phyloP scores from a whole-genome alignment of 2,329 filamentous ascomycete species.

The Didymella pinodella region DNA sequence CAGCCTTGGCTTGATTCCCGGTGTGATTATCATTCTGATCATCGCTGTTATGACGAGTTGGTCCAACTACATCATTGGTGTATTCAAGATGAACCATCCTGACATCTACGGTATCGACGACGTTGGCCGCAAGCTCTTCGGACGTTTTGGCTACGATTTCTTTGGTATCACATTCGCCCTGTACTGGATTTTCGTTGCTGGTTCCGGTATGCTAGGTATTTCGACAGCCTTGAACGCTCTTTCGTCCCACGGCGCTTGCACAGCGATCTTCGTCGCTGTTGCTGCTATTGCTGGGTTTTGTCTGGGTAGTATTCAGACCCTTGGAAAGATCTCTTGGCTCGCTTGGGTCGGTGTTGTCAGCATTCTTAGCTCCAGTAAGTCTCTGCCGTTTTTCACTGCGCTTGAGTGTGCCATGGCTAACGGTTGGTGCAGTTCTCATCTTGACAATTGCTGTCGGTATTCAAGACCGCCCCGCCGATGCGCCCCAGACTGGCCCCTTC shows the following conservation, averaged over 20 bases:
- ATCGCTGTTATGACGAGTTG: conserved; percentile 58
- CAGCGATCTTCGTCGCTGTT: conserved; percentile 69
- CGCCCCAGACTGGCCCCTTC: conserved; percentile 32
- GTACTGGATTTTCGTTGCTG: conserved; percentile 66
- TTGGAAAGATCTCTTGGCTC: conserved; percentile 36
- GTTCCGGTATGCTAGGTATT: conserved; percentile 70
- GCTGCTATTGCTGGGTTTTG: conserved; percentile 63
- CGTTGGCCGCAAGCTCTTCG: conserved; percentile 63
- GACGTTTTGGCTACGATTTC: conserved; percentile 60
- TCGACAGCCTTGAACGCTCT: conserved; percentile 54
- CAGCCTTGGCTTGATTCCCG: conserved; percentile 58
- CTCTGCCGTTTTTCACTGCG: background rate
- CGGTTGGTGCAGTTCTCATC: conserved; percentile 26
- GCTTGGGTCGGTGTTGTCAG: conserved; percentile 36
- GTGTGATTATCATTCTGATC: conserved; percentile 54
- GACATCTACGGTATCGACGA: conserved; percentile 67
- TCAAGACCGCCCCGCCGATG: conserved; percentile 35
- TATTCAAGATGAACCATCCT: conserved; percentile 63
- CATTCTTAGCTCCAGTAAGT: conserved; percentile 35
- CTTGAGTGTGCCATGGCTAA: background rate
- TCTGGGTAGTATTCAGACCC: conserved; percentile 54
- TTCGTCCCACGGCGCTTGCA: conserved; percentile 68
- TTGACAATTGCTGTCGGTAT: conserved; percentile 39
- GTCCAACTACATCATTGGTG: conserved; percentile 59
- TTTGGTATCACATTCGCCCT: conserved; percentile 50